Percentiles rank a stretch among this genome's conserved stretches.
Evolutionary conservation across 2,329 filamentous ascomycete species (phyloP).

Genomic region (Cryoendolithus antarcticus): DNA sequence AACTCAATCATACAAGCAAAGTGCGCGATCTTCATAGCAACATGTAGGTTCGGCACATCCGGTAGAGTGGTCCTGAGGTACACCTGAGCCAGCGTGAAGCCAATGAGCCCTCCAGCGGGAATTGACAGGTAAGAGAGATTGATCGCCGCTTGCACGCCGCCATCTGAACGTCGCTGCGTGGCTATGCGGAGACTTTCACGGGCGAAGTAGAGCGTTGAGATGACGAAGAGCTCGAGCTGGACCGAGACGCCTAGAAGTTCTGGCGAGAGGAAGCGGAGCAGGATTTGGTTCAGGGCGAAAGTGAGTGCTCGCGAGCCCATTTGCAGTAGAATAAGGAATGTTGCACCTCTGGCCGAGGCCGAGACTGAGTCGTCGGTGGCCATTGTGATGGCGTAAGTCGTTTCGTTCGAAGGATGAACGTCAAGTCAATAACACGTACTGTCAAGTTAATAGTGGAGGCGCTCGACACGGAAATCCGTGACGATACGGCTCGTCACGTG

Average conservation of each 20-base stretch:
- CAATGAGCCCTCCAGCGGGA: slow-evolving; percentile 41
- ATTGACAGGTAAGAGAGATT: slow-evolving; percentile 80
- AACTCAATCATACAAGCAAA: slow-evolving; percentile 60
- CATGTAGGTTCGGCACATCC: slow-evolving; percentile 49
- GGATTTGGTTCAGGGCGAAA: slow-evolving; percentile 81
- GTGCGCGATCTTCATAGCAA: slow-evolving; percentile 43
- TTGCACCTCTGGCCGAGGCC: slow-evolving; percentile 56
- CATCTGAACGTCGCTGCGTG: slow-evolving; percentile 55
- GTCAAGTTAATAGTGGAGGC: too few relatives aligned
- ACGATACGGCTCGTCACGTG: too few relatives aligned
- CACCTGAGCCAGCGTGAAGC: slow-evolving; percentile 50
- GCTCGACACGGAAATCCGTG: too few relatives aligned
- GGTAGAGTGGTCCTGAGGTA: slow-evolving; percentile 48
- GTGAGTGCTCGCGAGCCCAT: slow-evolving; percentile 74
- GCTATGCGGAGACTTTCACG: slow-evolving; percentile 86
- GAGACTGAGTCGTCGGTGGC: slow-evolving; percentile 20
- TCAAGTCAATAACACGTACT: too few relatives aligned
- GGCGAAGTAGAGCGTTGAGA: slow-evolving; percentile 88
- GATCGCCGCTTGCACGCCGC: slow-evolving; percentile 58
- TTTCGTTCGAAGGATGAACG: too few relatives aligned
- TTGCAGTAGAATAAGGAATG: slow-evolving; percentile 78
- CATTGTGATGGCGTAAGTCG: too few relatives aligned
- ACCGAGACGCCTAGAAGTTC: slow-evolving; percentile 72
- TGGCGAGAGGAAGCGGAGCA: slow-evolving; percentile 79
- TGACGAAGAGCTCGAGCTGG: slow-evolving; percentile 85